Conservation (phyloP, 2,329 filamentous ascomycete genomes). For the Colletotrichum graminicola region DNA sequence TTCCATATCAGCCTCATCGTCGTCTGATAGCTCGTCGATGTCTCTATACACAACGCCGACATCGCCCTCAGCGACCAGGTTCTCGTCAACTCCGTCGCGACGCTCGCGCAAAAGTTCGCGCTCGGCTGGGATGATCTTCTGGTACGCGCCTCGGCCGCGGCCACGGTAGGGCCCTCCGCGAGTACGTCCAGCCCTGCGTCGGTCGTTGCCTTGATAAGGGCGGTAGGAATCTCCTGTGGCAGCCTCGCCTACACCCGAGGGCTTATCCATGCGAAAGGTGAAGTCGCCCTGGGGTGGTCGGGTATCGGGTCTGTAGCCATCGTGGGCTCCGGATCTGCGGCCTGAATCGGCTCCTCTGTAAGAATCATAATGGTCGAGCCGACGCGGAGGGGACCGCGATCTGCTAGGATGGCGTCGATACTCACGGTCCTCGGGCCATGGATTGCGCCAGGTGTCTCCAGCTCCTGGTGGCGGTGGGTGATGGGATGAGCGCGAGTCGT, state of each 20-base stretch:
- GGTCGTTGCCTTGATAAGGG: conserved; percentile 43
- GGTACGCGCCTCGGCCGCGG: conserved; percentile 39
- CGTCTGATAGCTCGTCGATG: conserved; percentile 71
- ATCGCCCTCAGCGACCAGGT: conserved; percentile 60
- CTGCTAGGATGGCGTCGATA: conserved; percentile 30
- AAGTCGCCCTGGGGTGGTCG: conserved; percentile 63
- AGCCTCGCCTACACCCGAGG: conserved; percentile 59
- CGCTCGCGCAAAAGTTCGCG: conserved; percentile 60
- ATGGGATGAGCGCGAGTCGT: conserved; percentile 14
- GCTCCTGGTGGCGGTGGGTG: conserved; percentile 29
- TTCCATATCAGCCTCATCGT: conserved; percentile 74
- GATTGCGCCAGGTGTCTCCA: conserved; percentile 28
- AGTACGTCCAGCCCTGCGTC: conserved; percentile 23
- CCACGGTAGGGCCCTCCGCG: conserved; percentile 25
- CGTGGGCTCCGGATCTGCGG: conserved; percentile 35
- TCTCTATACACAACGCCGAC: conserved; percentile 65
- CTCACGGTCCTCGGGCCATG: conserved; percentile 41
- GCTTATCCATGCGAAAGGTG: conserved; percentile 67
- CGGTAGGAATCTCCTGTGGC: conserved; percentile 49
- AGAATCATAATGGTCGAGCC: conserved; percentile 30
- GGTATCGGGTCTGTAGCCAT: conserved; percentile 53
- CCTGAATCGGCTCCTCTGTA: conserved; percentile 34
- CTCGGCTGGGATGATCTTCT: conserved; percentile 58
- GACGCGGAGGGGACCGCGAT: conserved; percentile 33
- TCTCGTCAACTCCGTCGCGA: conserved; percentile 56